These are phyloP conservation scores for Xerocomellus intermedius DNA, from an alignment of 768 basidiomycete species.

Conservation along the genomic window DNA sequence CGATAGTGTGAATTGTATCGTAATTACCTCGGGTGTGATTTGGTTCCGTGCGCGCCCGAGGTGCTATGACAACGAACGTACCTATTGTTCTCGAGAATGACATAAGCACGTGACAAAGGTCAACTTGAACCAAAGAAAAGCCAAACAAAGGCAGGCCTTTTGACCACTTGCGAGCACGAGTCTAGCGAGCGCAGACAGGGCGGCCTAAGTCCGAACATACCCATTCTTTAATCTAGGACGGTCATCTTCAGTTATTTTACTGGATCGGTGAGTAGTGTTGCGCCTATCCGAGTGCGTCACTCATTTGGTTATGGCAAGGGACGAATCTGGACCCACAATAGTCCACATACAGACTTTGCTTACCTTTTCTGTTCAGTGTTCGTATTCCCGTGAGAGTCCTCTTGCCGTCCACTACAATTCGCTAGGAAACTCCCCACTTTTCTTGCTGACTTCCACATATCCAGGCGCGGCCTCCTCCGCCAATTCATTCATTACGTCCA, in stretches of 20 bases:
- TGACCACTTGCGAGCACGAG: slow-evolving; percentile 9
- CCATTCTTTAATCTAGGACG: slow-evolving; percentile 14
- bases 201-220: slow-evolving; percentile 23
- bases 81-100: slow-evolving; percentile 9
- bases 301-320: slow-evolving; percentile 36
- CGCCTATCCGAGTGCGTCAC: slow-evolving; percentile 7
- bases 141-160: slow-evolving; percentile 29
- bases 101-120: slow-evolving; percentile 38
- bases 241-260: slow-evolving; percentile 1
- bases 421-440: neutral
- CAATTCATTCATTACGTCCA: slow-evolving; percentile 54
- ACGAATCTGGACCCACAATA: slow-evolving; percentile 51
- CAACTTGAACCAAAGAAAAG: slow-evolving; percentile 55
- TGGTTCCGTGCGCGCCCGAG: neutral
- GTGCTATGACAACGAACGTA: slow-evolving; percentile 12
- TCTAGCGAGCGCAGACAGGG: slow-evolving; percentile 1
- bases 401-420: slow-evolving; percentile 5
- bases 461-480: slow-evolving; percentile 75
- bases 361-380: slow-evolving; percentile 44
- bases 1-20: slow-evolving; percentile 5
- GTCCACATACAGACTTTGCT: slow-evolving; percentile 44
- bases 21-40: neutral
- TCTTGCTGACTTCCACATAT: slow-evolving; percentile 13
- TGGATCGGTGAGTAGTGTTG: slow-evolving; percentile 13
- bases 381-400: slow-evolving; percentile 30